phyloP scores from a whole-genome alignment of 371 early-diverging fungal genomes.

The Lichtheimia ramosa region DNA sequence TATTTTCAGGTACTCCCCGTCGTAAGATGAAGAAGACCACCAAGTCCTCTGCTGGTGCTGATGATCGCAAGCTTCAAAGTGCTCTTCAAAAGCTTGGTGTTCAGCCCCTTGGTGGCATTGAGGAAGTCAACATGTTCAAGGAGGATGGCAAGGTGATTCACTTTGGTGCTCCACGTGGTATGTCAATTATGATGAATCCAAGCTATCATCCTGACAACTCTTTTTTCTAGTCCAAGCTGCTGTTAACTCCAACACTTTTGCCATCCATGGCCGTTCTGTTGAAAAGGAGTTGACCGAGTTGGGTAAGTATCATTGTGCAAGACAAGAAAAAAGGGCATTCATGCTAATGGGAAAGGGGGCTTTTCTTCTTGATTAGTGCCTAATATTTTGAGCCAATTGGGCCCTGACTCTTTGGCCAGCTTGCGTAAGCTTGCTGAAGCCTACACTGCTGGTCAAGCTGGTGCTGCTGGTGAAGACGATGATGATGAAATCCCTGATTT shows the following conservation, averaged over 20 bases:
- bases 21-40: slow-evolving; percentile 82
- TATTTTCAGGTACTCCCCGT: slow-evolving; percentile 86
- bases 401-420: slow-evolving; percentile 89
- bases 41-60: slow-evolving; percentile 17
- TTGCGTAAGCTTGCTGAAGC: slow-evolving; percentile 88
- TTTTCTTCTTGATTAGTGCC: slow-evolving; percentile 59
- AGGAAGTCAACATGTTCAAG: slow-evolving; percentile 99
- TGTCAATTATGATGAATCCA: slow-evolving; percentile 2
- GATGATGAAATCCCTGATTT: slow-evolving; percentile 81
- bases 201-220: not conserved
- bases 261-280: slow-evolving; percentile 84
- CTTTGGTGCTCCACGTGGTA: slow-evolving; percentile 90
- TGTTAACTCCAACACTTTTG: slow-evolving; percentile 87
- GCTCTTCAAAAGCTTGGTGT: slow-evolving; percentile 87
- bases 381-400: slow-evolving; percentile 93
- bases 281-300: slow-evolving; percentile 92
- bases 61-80: slow-evolving; percentile 86
- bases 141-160: slow-evolving; percentile 92
- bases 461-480: slow-evolving; percentile 43
- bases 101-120: slow-evolving; percentile 83
- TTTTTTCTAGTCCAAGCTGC: slow-evolving; percentile 76
- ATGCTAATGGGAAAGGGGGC: too few species aligned
- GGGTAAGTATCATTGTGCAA: slow-evolving; percentile 16
- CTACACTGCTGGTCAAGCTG: slow-evolving; percentile 69
- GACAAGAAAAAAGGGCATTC: not conserved